Conservation (phyloP, 192 early-diverging fungal genomes). For the Backusella tuberculispora region DNA sequence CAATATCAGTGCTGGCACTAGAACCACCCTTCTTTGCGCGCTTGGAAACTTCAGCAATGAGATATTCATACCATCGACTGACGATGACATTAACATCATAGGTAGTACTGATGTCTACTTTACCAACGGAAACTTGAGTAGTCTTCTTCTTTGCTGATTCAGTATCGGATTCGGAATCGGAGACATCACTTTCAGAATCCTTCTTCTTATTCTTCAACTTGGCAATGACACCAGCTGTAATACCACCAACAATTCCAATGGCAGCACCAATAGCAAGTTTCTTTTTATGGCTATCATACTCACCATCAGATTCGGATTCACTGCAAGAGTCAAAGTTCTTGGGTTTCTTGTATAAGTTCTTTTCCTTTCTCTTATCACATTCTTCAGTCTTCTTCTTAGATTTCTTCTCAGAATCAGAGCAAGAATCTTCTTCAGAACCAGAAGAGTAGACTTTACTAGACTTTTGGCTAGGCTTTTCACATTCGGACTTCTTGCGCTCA, state of each 20-base stretch:
- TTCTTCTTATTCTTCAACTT: too few relatives aligned
- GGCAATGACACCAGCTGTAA: neutral
- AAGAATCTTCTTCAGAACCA: too few relatives aligned
- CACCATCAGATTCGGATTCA: too few relatives aligned
- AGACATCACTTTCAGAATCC: neutral
- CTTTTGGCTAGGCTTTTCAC: neutral
- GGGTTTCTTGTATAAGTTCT: too few relatives aligned
- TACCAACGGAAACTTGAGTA: neutral
- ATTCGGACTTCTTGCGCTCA: neutral
- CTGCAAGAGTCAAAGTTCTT: too few relatives aligned
- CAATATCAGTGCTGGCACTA: slow-evolving; percentile 2
- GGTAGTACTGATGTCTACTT: neutral
- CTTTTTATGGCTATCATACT: neutral
- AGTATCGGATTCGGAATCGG: neutral
- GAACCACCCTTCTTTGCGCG: slow-evolving; percentile 25
- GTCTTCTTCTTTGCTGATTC: neutral
- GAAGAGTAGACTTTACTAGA: too few relatives aligned
- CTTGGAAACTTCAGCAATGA: slow-evolving; percentile 17
- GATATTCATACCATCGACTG: slow-evolving; percentile 2
- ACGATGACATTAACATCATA: slow-evolving; percentile 11
- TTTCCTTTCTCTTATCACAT: neutral
- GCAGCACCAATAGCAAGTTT: neutral
- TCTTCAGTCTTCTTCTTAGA: neutral
- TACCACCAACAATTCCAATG: neutral
- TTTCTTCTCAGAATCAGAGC: neutral